A percentile compares a stretch with the other conserved stretches of the same genome.
These are phyloP conservation scores for Ensete glaucum DNA, from an alignment of 176 grass and related monocot species.

Conservation along the genomic window DNA sequence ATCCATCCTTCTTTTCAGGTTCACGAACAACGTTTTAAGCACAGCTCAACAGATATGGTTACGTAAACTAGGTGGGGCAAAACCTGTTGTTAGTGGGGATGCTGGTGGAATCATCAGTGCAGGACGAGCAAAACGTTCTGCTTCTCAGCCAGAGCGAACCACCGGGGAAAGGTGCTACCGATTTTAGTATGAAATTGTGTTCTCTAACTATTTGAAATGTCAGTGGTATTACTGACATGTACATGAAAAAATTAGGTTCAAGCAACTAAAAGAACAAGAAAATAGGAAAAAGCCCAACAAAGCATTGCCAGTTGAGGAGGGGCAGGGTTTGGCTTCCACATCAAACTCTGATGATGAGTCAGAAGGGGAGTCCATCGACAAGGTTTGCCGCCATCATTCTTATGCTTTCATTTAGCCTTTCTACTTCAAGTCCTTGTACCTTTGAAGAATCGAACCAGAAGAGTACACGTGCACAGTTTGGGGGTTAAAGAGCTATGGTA, in stretches of 20 bases:
- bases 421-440: too few species aligned
- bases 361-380: slow-evolving; percentile 34
- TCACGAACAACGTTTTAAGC: slow-evolving; percentile 95
- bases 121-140: slow-evolving; percentile 61
- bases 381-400: slow-evolving; percentile 29
- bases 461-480: too few species aligned
- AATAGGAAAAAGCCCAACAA: slow-evolving; percentile 49
- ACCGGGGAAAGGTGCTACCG: slow-evolving; percentile 50
- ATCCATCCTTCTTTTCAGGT: slow-evolving; percentile 33
- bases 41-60: slow-evolving; percentile 91
- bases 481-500: too few species aligned
- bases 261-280: slow-evolving; percentile 76
- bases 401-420: background rate
- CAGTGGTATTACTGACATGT: background rate
- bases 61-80: slow-evolving; percentile 91
- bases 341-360: slow-evolving; percentile 30
- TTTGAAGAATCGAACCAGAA: too few species aligned
- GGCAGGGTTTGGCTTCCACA: slow-evolving; percentile 28
- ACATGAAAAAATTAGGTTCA: slow-evolving; percentile 40
- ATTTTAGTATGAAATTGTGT: slow-evolving; percentile 17
- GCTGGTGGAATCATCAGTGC: slow-evolving; percentile 91
- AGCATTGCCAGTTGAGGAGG: slow-evolving; percentile 36
- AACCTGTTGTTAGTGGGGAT: slow-evolving; percentile 56
- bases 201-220: background rate
- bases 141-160: slow-evolving; percentile 34